Evolutionary conservation across 2,329 filamentous ascomycete species (phyloP).

Genomic region (Verticillium klebahnii): DNA sequence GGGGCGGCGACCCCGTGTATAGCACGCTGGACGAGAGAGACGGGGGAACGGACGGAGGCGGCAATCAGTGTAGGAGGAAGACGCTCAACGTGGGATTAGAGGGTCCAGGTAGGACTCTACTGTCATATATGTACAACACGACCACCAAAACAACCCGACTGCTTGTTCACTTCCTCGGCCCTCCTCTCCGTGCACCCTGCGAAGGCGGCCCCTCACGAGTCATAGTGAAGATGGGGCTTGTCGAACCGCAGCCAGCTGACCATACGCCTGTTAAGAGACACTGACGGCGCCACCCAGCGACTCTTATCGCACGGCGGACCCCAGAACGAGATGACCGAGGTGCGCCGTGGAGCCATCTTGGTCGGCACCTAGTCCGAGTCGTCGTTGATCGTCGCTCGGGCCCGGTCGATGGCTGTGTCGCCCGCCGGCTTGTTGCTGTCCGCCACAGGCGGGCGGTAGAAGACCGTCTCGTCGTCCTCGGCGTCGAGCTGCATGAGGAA

Average conservation of each 20-base stretch:
- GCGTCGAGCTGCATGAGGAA: constrained; percentile 95
- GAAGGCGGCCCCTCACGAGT: not conserved
- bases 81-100: constrained; percentile 3
- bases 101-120: constrained; percentile 7
- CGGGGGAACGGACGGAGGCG: not conserved
- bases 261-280: not conserved
- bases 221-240: not conserved
- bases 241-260: not conserved
- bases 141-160: not conserved
- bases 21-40: not conserved
- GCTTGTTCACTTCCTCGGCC: not conserved
- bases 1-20: not conserved
- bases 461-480: constrained; percentile 75
- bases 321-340: not conserved
- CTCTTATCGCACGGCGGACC: not conserved
- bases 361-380: constrained; percentile 47
- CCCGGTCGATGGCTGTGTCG: constrained; percentile 56
- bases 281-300: not conserved
- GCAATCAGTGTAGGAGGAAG: not conserved
- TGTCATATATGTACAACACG: constrained; percentile 17
- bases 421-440: constrained; percentile 44
- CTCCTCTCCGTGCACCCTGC: not conserved
- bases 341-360: constrained; percentile 9
- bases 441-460: constrained; percentile 60
- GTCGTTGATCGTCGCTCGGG: constrained; percentile 53